Evolutionary conservation across 2,329 filamentous ascomycete species (phyloP).

Genomic region (Ceratocystis papillata): DNA sequence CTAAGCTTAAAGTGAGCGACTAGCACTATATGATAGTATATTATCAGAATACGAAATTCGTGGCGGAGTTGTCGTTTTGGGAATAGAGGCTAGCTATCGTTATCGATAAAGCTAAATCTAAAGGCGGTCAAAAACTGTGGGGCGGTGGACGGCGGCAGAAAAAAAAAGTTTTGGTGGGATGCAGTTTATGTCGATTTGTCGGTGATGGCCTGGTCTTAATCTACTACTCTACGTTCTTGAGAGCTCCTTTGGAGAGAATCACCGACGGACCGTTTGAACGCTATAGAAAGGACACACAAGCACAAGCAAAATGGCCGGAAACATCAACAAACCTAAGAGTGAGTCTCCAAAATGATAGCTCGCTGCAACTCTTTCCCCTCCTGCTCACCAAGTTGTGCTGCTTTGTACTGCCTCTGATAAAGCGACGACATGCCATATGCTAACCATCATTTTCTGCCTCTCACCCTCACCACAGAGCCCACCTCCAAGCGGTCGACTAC

Average conservation of each 20-base stretch:
- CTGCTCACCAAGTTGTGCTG: not conserved
- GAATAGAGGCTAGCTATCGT: not conserved
- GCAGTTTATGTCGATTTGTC: slow-evolving; percentile 7
- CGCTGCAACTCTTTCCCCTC: not conserved
- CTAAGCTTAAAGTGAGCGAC: not conserved
- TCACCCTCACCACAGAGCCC: slow-evolving; percentile 51
- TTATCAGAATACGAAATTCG: not conserved
- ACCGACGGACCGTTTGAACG: not conserved
- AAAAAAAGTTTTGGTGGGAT: slow-evolving; percentile 24
- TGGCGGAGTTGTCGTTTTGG: slow-evolving; percentile 18
- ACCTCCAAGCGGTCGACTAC: slow-evolving; percentile 87
- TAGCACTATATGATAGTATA: not conserved
- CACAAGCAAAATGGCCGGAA: slow-evolving; percentile 38
- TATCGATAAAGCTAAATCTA: not conserved
- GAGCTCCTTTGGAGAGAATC: not conserved
- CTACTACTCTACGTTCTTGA: not conserved
- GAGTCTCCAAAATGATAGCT: slow-evolving; percentile 27
- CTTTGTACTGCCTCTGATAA: not conserved
- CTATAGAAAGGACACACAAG: slow-evolving; percentile 7
- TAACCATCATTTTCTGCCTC: no score
- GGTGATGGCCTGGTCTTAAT: not conserved
- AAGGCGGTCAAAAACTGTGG: slow-evolving; percentile 18
- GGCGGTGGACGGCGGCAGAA: slow-evolving; percentile 25
- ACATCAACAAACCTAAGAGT: slow-evolving; percentile 47
- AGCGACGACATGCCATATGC: not conserved